Conservation (phyloP, 164 flowering plant species). For the Berberis vulgaris region DNA sequence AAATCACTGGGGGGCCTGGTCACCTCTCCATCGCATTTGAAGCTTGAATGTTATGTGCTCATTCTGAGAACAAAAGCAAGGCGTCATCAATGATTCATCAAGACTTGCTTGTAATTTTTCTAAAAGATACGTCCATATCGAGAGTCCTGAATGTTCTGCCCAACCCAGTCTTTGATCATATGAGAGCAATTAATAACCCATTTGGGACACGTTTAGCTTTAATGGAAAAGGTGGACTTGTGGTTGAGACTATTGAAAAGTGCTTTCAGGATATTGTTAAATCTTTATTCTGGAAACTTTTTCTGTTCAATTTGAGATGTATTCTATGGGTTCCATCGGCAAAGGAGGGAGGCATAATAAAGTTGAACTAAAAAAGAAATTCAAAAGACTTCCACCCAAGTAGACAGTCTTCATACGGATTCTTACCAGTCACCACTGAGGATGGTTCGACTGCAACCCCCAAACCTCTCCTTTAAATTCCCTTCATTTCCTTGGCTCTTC, state of each 20-base stretch:
- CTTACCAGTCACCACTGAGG: constrained; percentile 8
- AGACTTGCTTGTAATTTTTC: constrained; percentile 1
- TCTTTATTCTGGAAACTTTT: constrained; percentile 6
- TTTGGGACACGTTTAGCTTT: constrained; percentile 5
- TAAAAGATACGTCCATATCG: background rate
- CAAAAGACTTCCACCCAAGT: constrained; percentile 12
- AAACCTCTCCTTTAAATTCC: constrained; percentile 43
- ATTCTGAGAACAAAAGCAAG: constrained; percentile 4
- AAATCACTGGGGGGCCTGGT: background rate
- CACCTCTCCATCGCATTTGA: background rate
- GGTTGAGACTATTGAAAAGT: constrained; percentile 7
- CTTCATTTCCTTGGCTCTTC: constrained; percentile 21
- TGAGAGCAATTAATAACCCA: background rate
- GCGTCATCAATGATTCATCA: background rate
- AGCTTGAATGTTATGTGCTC: background rate
- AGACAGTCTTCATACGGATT: constrained; percentile 35
- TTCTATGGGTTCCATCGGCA: constrained; percentile 4
- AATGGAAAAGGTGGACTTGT: constrained; percentile 7
- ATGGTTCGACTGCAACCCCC: constrained; percentile 40
- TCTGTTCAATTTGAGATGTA: constrained; percentile 11
- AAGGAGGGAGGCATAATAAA: constrained; percentile 2
- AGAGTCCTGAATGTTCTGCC: background rate
- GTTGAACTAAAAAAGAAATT: background rate
- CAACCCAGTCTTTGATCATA: background rate
- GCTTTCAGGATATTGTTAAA: background rate